Evolutionary conservation across 2,329 filamentous ascomycete species (phyloP), one percentile per base, ranked within the genome.

Genomic region (Thelonectria rubi): DNA sequence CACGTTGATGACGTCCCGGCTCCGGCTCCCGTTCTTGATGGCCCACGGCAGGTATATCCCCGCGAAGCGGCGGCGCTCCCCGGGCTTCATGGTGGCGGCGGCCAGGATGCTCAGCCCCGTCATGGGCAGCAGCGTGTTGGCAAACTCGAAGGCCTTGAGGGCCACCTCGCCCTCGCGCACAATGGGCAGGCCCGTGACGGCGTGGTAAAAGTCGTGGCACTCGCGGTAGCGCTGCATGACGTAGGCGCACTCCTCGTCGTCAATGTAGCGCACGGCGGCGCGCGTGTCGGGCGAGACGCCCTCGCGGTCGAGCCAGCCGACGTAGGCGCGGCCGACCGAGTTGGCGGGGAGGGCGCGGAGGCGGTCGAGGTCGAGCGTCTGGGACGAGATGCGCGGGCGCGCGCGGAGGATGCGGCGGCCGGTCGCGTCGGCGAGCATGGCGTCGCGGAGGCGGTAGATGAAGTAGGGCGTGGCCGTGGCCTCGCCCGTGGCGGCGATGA

Each of bases 151-250:
- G 0, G 94, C 93, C 80, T 99, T 99, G 69, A 99, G 85, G n/a
- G 94, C 95, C 12, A 99, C 86, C 81, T 99, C 95, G 24, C 95
- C 95, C 81, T 99, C 95, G n/a, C 93, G 86, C 65, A 97, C 90
- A 43, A 96, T 87, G 0, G 95, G 95, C 49, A 99, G 79, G 0
- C 94, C 94, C 0, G 94, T 97, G 54, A 99, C 82, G 0, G 95
- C 94, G 77, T 99, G 95, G 80, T 96, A 97, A 78, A 99, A 97
- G 76, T 99, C 95, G 77, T 99, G 95, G 68, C 91, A 97, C 79
- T 99, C 95, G 64, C 95, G 89, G 78, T 99, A 99, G 55, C 95
- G 88, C 81, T 98, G 95, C 91, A 99, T 96, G 17, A 98, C 95
- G 80, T 98, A 99, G 37, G 95, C 95, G 76, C 94, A 97, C 79